These are phyloP conservation scores for Endoconidiophora laricicola DNA, from an alignment of 2,329 filamentous ascomycete species.

Conservation along the genomic window DNA sequence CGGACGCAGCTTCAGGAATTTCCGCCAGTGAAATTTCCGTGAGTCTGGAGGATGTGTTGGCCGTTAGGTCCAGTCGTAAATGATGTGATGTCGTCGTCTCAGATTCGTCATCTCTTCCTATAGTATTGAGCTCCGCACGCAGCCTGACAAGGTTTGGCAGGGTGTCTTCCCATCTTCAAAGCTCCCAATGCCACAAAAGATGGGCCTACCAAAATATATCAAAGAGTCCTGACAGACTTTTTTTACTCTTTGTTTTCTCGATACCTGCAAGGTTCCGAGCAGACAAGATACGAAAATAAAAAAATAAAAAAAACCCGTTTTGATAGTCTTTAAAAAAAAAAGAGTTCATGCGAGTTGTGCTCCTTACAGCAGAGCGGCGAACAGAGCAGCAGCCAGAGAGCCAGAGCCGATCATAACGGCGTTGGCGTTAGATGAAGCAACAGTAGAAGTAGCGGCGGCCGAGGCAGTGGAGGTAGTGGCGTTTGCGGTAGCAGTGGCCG, in stretches of 20 bases:
- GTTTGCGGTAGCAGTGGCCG: slow-evolving; percentile 15
- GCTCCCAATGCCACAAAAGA: no score
- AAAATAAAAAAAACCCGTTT: neutral
- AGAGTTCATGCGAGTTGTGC: no score
- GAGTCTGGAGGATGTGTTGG: neutral
- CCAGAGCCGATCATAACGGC: slow-evolving; percentile 17
- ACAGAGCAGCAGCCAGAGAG: slow-evolving; percentile 25
- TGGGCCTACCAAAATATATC: no score
- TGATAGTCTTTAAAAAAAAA: neutral
- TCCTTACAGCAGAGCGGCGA: slow-evolving; percentile 11
- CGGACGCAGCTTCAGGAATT: slow-evolving; percentile 6
- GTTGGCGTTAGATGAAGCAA: slow-evolving; percentile 13
- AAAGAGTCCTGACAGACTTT: neutral
- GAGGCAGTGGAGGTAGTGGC: slow-evolving; percentile 12
- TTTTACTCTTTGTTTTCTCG: slow-evolving; percentile 17
- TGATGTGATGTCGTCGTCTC: no score
- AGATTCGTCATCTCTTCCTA: no score
- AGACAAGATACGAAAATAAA: neutral
- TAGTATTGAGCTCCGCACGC: no score
- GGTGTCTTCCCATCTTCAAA: no score
- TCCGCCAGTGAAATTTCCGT: slow-evolving; percentile 9
- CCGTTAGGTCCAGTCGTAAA: no score
- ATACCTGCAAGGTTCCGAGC: neutral
- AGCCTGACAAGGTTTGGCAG: no score
- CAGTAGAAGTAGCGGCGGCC: slow-evolving; percentile 13